Conservation (phyloP, 768 basidiomycete genomes). For the Podaxis mareebaensis region DNA sequence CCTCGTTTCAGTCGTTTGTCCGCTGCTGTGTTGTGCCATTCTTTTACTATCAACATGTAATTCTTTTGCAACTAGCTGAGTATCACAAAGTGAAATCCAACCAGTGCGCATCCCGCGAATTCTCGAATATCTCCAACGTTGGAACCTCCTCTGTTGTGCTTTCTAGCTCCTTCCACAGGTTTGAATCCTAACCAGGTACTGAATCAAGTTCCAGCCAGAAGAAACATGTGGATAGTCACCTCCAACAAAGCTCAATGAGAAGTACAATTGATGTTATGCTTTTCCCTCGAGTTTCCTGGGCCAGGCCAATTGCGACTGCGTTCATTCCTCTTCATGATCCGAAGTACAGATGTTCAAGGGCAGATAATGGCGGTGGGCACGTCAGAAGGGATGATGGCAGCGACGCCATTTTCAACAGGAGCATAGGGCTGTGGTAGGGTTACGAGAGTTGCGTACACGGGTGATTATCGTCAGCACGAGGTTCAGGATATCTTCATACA, state of each 20-base stretch:
- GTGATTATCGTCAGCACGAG: not conserved
- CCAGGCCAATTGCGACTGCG: not conserved
- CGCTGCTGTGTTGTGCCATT: not conserved
- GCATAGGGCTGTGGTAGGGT: not conserved
- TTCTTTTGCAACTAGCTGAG: not conserved
- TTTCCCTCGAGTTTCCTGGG: not conserved
- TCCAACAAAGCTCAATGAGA: not conserved
- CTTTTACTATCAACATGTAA: not conserved
- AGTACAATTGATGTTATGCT: not conserved
- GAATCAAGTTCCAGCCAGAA: not conserved
- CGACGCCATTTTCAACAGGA: not conserved
- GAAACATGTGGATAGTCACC: not conserved
- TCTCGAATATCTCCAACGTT: not conserved
- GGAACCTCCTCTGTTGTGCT: not conserved
- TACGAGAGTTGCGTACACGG: too few species aligned
- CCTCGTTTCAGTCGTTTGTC: slow-evolving; percentile 19
- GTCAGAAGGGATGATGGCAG: not conserved
- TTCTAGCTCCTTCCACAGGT: not conserved
- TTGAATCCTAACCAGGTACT: not conserved
- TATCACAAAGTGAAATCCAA: not conserved
- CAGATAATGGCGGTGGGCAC: not conserved
- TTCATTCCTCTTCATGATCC: too few species aligned
- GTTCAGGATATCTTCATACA: not conserved
- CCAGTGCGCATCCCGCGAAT: not conserved
- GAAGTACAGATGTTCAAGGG: not conserved